A percentile compares a stretch with the other conserved stretches of the same genome.
These are phyloP conservation scores for Emmonsiellopsis sp. DNA, from an alignment of 2,329 filamentous ascomycete genomes.

Conservation along the genomic window DNA sequence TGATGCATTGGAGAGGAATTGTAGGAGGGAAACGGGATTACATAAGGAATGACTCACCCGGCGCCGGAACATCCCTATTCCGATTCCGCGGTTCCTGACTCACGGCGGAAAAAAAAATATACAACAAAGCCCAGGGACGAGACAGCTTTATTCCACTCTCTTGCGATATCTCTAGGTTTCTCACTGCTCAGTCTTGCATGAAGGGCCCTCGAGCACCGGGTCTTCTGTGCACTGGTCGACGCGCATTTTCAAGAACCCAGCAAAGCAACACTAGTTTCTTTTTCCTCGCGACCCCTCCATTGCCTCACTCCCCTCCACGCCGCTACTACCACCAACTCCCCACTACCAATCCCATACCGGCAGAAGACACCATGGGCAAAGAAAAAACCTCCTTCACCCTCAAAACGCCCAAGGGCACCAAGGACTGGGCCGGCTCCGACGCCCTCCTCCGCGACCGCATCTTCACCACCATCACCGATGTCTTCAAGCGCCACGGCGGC, in stretches of 20 bases:
- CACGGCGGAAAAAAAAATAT: neutral
- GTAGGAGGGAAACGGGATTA: neutral
- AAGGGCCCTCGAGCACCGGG: constrained; percentile 16
- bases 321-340: constrained; percentile 1
- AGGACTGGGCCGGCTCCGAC: constrained; percentile 73
- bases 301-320: neutral
- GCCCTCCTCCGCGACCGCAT: constrained; percentile 75
- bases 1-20: neutral
- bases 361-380: constrained; percentile 16
- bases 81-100: neutral
- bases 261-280: constrained; percentile 6
- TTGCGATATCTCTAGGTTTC: neutral
- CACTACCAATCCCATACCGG: neutral
- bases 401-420: constrained; percentile 86
- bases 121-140: neutral
- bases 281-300: constrained; percentile 4
- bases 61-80: neutral
- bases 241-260: constrained; percentile 19
- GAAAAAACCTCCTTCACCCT: constrained; percentile 52
- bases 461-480: constrained; percentile 63
- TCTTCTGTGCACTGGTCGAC: constrained; percentile 20
- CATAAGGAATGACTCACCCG: neutral
- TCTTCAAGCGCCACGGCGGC: constrained; percentile 77
- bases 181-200: constrained; percentile 19
- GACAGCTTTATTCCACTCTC: neutral